A percentile compares a stretch with the other conserved stretches of the same genome.
phyloP scores from a whole-genome alignment of 2,329 filamentous ascomycete species.

The Fusarium aywerte region DNA sequence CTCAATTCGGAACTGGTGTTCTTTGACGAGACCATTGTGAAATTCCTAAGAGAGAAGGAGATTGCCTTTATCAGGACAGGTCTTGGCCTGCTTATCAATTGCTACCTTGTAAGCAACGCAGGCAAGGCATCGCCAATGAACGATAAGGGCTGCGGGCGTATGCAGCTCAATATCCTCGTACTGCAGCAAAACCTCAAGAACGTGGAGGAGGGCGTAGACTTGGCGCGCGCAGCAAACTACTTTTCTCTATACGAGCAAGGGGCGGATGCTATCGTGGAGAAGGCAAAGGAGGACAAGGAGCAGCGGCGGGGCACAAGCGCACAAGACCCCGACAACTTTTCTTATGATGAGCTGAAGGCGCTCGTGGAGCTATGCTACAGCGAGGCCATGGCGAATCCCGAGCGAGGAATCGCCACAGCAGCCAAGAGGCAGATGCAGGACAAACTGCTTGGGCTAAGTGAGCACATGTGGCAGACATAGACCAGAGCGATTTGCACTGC shows the following conservation, averaged over 20 bases:
- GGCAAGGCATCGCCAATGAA: constrained; percentile 85
- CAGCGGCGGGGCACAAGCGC: constrained; percentile 50
- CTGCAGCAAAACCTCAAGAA: constrained; percentile 97
- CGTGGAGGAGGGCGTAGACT: constrained; percentile 76
- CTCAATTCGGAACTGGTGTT: constrained; percentile 86
- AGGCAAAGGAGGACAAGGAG: constrained; percentile 63
- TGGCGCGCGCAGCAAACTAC: constrained; percentile 73
- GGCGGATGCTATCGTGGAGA: constrained; percentile 70
- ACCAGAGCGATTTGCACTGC: background rate
- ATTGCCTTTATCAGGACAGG: constrained; percentile 80
- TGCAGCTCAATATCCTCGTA: constrained; percentile 94
- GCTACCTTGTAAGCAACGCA: constrained; percentile 78
- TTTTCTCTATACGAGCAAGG: constrained; percentile 75
- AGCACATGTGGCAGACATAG: constrained; percentile 74
- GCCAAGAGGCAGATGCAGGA: constrained; percentile 77
- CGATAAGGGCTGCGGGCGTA: constrained; percentile 79
- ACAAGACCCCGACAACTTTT: constrained; percentile 60
- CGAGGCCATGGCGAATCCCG: constrained; percentile 72
- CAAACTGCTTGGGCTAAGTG: constrained; percentile 74
- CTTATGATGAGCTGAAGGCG: constrained; percentile 73
- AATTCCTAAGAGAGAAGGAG: constrained; percentile 77
- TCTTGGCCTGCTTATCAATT: constrained; percentile 81
- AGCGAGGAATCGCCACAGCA: constrained; percentile 73
- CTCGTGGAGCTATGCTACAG: constrained; percentile 75
- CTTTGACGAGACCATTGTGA: constrained; percentile 84